Evolutionary conservation across 2,329 filamentous ascomycete genomes (phyloP), one percentile per base, ranked within the genome.

Genomic region (Ambrosiella cleistominuta): DNA sequence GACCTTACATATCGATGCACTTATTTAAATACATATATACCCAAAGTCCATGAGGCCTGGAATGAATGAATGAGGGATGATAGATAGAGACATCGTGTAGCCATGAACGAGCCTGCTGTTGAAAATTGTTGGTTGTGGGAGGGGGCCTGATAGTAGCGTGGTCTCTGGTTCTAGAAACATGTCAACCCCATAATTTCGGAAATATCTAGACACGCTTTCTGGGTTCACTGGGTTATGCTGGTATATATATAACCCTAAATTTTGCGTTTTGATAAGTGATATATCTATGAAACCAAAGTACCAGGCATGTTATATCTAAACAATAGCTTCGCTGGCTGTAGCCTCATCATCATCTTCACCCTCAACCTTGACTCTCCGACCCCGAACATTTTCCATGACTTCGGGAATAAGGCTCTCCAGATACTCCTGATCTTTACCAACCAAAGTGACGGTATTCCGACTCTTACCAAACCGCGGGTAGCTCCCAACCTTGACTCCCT

Each of bases 381-480:
- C 91, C 63, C 88, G 71, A 4, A 95, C 83, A 57, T 84, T 83
- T 67, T 80, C 72, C 66, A 87, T 80, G 2, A 95, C 87, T 9
- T 60, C 57, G 1, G 57, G 54, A 12, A 94, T 79, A 62, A 96
- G 70, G 55, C 81, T 82, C 68, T 95, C 88, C 67, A 97, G 78
- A 64, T 80, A 91, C 27, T 79, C 82, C 63, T 78, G 74, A 66
- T 96, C 86, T 63, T 81, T 82, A 13, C 81, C 80, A 17, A 96
- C 90, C 57, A 98, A 74, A 9, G 91, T 96, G 53, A 97, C 88
- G 0, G 89, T 93, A 70, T 97, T 97, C 62, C 77, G 77, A 65
- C 81, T 81, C 75, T 88, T 91, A 4, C 86, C 88, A 89, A 90
- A 96, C 58, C 88, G 76, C 40, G 93, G 93, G 70, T 98, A 97